Evolutionary conservation across 805 yeast species (phyloP).

Genomic region (Monosporozyma unispora): DNA sequence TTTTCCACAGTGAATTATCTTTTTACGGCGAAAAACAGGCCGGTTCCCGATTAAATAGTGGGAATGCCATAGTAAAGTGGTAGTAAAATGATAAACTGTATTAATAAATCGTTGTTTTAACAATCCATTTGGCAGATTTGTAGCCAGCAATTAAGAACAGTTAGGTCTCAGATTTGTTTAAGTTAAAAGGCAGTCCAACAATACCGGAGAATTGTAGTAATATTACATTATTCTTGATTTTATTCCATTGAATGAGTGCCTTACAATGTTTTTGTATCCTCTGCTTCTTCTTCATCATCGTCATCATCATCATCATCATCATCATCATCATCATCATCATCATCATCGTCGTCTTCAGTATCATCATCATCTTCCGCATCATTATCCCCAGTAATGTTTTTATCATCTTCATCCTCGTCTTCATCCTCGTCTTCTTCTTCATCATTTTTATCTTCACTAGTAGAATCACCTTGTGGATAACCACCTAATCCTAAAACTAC

Average conservation of each 20-base stretch:
- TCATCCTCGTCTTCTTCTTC: slow-evolving; percentile 35
- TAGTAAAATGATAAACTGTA: background rate
- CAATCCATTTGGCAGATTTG: background rate
- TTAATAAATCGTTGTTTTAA: background rate
- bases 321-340: slow-evolving; percentile 41
- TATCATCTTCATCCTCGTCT: slow-evolving; percentile 27
- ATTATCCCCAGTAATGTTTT: slow-evolving; percentile 20
- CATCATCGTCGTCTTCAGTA: slow-evolving; percentile 34
- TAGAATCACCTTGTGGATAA: slow-evolving; percentile 48
- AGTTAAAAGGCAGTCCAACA: background rate
- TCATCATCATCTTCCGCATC: slow-evolving; percentile 40
- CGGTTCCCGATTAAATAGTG: background rate
- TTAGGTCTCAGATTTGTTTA: background rate
- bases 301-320: slow-evolving; percentile 32
- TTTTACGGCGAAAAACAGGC: background rate
- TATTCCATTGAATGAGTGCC: too few relatives aligned
- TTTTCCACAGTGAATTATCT: background rate
- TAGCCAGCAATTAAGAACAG: background rate
- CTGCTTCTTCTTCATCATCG: too few relatives aligned
- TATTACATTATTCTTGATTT: background rate
- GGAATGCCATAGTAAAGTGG: background rate
- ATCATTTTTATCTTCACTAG: slow-evolving; percentile 38
- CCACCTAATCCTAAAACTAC: slow-evolving; percentile 64
- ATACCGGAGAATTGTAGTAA: background rate
- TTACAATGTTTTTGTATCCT: slow-evolving; percentile 8